Conservation (phyloP, 805 yeast genomes). For the Suhomyces xylopsoci region DNA sequence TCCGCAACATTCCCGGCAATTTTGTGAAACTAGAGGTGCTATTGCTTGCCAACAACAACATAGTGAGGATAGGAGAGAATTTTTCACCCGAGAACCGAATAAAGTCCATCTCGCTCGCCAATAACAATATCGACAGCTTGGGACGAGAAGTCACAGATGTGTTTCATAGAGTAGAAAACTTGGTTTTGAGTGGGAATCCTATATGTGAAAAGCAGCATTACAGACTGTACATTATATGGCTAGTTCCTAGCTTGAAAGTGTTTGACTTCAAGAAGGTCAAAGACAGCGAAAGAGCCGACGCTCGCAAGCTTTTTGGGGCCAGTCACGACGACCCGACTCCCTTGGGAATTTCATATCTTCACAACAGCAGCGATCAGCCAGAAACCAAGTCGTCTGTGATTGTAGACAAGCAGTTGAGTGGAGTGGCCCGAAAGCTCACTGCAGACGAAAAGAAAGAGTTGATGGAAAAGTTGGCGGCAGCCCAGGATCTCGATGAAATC, state of each 20-base stretch:
- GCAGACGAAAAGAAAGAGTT: slow-evolving; percentile 52
- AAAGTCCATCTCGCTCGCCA: slow-evolving; percentile 48
- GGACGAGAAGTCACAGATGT: slow-evolving; percentile 27
- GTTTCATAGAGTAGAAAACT: slow-evolving; percentile 42
- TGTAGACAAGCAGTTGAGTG: slow-evolving; percentile 30
- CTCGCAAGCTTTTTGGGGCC: slow-evolving; percentile 41
- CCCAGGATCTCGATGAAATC: slow-evolving; percentile 72
- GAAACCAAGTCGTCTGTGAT: slow-evolving; percentile 16
- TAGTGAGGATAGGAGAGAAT: slow-evolving; percentile 38
- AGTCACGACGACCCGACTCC: slow-evolving; percentile 17
- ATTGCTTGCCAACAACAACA: slow-evolving; percentile 61
- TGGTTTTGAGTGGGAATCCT: slow-evolving; percentile 60
- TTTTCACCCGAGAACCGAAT: slow-evolving; percentile 38
- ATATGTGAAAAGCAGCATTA: slow-evolving; percentile 51
- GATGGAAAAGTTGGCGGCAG: slow-evolving; percentile 52
- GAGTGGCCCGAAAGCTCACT: slow-evolving; percentile 45
- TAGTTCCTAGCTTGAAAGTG: slow-evolving; percentile 58
- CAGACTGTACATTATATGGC: slow-evolving; percentile 56
- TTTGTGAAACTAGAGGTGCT: slow-evolving; percentile 47
- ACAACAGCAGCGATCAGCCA: slow-evolving; percentile 2
- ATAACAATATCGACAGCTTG: slow-evolving; percentile 49
- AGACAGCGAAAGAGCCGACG: slow-evolving; percentile 47
- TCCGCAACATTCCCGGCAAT: slow-evolving; percentile 48
- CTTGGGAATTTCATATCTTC: slow-evolving; percentile 12
- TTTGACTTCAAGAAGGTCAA: slow-evolving; percentile 69